Conservation (phyloP, 1,139 yeast species). For the Taphrina populina region DNA sequence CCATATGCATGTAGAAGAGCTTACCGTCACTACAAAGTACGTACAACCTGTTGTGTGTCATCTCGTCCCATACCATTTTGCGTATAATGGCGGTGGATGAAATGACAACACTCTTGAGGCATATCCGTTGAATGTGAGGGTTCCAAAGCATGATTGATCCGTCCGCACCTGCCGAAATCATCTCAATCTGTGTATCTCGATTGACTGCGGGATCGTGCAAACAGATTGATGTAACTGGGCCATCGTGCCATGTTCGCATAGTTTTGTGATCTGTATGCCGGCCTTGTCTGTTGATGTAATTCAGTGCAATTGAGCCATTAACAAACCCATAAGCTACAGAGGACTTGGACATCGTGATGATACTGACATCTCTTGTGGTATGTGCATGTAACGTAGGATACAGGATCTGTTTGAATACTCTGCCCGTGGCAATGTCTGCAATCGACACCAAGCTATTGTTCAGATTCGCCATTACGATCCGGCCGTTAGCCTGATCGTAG, state of each 20-base stretch:
- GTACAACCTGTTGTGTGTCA: neutral
- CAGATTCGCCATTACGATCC: neutral
- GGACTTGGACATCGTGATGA: neutral
- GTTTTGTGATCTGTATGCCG: constrained; percentile 3
- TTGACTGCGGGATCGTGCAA: neutral
- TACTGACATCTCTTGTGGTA: constrained; percentile 6
- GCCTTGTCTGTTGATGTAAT: neutral
- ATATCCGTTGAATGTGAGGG: neutral
- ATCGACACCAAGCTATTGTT: constrained; percentile 7
- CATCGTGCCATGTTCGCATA: constrained; percentile 1
- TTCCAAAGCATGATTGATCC: constrained; percentile 16
- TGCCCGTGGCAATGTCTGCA: constrained; percentile 10
- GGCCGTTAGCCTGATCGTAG: neutral
- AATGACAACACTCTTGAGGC: neutral
- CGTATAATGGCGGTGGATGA: neutral
- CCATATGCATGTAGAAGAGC: neutral
- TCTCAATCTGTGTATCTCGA: neutral
- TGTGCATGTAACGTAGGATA: constrained; percentile 1
- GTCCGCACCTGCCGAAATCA: neutral
- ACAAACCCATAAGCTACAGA: constrained; percentile 11
- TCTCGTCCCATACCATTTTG: constrained; percentile 1
- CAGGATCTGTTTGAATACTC: constrained; percentile 18
- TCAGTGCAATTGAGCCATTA: constrained; percentile 21
- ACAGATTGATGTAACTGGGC: constrained; percentile 4
- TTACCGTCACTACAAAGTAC: neutral